Evolutionary conservation across 2,329 filamentous ascomycete species (phyloP), one percentile per base, ranked within the genome.

Genomic region (Emydomyces testavorans): DNA sequence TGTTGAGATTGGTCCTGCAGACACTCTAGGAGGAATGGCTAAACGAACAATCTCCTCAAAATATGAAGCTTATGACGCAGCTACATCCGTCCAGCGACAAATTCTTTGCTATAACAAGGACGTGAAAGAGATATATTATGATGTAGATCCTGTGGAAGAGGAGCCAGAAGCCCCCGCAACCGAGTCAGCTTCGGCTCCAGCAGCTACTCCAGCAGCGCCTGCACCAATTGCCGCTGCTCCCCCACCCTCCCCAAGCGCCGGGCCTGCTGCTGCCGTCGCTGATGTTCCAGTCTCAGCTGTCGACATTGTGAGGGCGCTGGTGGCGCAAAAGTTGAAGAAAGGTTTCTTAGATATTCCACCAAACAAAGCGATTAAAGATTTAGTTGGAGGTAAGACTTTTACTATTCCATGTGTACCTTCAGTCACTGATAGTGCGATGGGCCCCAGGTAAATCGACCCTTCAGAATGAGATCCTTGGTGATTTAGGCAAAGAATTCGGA

Each of bases 41-140:
- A 93, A 89, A 75, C 80, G 90, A 60, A 98, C 92, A 46, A 71
- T 98, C 53, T 87, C 89, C 52, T 89, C 88, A 64, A 96, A 96
- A 71, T 98, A 96, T 69, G 92, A 98, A 75, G 89, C 90, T 54
- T 94, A 95, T 70, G 92, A 98, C 70, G 92, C 92, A 49, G 92
- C 92, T 53, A 90, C 90, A 62, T 95, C 90, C 6, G 83, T 96
- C 36, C 89, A 95, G 71, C 81, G 92, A 65, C 90, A 96, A 68
- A 95, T 98, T 65, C 79, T 98, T 49, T 96, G 92, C 75, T 98
- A 96, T 75, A 96, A 94, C 76, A 98, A 98, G 70, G 92, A 98
- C 63, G 85, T 88, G 49, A 96, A 95, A 68, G 92, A 98, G 68
- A 98, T 98, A 56, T 98, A 98, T 75, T 98, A 98, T 69, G 90